Conservation (phyloP, 2,329 filamentous ascomycete genomes). For the Westerdykella ornata region DNA sequence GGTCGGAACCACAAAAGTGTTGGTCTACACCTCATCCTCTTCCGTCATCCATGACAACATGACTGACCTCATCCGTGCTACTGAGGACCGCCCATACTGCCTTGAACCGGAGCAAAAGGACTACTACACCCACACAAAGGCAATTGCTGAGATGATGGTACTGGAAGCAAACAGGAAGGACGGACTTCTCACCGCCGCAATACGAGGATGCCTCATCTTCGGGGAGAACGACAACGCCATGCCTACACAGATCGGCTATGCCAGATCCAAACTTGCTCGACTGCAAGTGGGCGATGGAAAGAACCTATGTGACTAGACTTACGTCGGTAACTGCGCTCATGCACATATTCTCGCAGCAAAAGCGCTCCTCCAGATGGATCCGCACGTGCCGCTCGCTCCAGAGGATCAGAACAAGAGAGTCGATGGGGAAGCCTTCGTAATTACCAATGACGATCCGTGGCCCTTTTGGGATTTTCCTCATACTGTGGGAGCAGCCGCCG, state of each 20-base stretch:
- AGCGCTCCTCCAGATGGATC: constrained; percentile 2
- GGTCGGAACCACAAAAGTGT: constrained; percentile 3
- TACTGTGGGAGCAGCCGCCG: constrained; percentile 5
- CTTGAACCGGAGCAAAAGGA: constrained; percentile 8
- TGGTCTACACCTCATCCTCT: constrained; percentile 17
- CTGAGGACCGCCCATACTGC: constrained; percentile 10
- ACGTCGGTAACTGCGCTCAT: constrained; percentile 13
- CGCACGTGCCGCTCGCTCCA: neutral
- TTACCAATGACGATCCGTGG: constrained; percentile 15
- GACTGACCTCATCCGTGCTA: constrained; percentile 8
- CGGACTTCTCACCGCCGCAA: constrained; percentile 9
- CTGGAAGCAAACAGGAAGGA: constrained; percentile 9
- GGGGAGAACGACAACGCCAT: constrained; percentile 9
- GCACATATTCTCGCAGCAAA: constrained; percentile 11
- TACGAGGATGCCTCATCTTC: constrained; percentile 11
- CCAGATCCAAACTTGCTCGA: neutral
- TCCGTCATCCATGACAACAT: constrained; percentile 14
- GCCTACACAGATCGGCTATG: constrained; percentile 2
- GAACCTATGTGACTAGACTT: constrained; percentile 17
- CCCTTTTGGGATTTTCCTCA: constrained; percentile 13
- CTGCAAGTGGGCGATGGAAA: constrained; percentile 9
- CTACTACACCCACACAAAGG: constrained; percentile 19
- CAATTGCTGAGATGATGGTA: constrained; percentile 13
- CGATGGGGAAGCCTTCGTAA: constrained; percentile 15
- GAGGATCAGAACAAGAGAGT: constrained; percentile 5